Percentiles rank a stretch among this genome's conserved stretches.
phyloP scores from a whole-genome alignment of 768 basidiomycete genomes.

The Lactarius psammicola region DNA sequence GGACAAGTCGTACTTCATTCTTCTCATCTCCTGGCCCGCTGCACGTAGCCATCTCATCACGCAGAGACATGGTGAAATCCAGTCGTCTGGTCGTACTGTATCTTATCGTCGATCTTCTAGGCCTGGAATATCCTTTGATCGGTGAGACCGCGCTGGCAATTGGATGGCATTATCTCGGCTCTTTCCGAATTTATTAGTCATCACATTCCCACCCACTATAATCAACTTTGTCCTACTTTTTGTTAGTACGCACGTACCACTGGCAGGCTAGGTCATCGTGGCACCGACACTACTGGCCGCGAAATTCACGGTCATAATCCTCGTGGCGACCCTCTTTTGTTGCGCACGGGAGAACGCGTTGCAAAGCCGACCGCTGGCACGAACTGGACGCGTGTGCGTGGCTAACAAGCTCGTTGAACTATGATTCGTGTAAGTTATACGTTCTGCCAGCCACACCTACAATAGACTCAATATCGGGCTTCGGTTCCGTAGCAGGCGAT shows the following conservation, averaged over 20 bases:
- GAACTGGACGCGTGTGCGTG: not conserved
- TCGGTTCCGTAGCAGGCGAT: not conserved
- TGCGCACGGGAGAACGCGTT: not conserved
- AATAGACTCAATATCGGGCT: no score
- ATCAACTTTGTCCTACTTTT: no score
- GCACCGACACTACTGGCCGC: not conserved
- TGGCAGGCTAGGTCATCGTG: no score
- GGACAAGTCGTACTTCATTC: no score
- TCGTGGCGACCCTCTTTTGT: no score
- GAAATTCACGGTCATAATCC: not conserved
- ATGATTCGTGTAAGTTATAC: not conserved
- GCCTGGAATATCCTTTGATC: not conserved
- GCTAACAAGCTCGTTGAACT: not conserved
- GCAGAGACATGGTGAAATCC: not conserved
- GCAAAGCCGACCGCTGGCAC: not conserved
- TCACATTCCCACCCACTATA: no score
- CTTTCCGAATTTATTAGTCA: not conserved
- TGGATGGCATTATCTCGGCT: not conserved
- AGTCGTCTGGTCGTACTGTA: not conserved
- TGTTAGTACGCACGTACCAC: no score
- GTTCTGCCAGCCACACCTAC: not conserved
- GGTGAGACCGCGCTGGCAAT: not conserved
- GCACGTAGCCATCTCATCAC: no score
- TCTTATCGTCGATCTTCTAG: not conserved
- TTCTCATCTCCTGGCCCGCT: no score